A percentile compares a stretch with the other conserved stretches of the same genome.
Evolutionary conservation across 768 basidiomycete genomes (phyloP).

Genomic region (Botryobasidium botryosum): DNA sequence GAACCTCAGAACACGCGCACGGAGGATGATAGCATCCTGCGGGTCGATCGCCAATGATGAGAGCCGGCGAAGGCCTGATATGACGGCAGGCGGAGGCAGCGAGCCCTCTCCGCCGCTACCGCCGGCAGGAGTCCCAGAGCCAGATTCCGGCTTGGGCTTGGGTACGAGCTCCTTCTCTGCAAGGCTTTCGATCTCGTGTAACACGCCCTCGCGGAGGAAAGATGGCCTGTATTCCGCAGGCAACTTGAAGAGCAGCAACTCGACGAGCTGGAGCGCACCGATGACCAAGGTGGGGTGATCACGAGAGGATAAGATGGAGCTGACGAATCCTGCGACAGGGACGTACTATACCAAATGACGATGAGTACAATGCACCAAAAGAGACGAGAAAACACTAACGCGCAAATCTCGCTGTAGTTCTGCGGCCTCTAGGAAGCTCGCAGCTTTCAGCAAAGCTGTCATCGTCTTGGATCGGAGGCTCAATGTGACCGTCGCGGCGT

Average conservation of each 20-base stretch:
- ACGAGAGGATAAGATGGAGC: constrained; percentile 80
- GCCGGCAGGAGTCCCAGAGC: background rate
- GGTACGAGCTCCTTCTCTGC: constrained; percentile 39
- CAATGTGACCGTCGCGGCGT: constrained; percentile 87
- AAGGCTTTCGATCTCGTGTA: constrained; percentile 78
- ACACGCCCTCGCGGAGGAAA: constrained; percentile 88
- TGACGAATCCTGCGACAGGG: constrained; percentile 88
- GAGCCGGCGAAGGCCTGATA: constrained; percentile 52
- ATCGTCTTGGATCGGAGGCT: constrained; percentile 80
- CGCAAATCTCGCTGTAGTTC: constrained; percentile 60
- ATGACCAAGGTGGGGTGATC: constrained; percentile 80
- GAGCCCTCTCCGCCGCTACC: background rate
- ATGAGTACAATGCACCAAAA: background rate
- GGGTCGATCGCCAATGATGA: constrained; percentile 57
- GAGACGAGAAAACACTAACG: constrained; percentile 30
- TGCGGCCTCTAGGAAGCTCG: constrained; percentile 69
- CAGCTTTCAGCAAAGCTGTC: constrained; percentile 74
- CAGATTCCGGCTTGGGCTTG: constrained; percentile 8
- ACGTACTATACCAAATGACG: constrained; percentile 42
- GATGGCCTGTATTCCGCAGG: constrained; percentile 72
- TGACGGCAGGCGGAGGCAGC: constrained; percentile 23
- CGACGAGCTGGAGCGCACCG: constrained; percentile 83
- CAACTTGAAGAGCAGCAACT: constrained; percentile 71
- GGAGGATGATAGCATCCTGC: constrained; percentile 80
- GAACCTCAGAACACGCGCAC: constrained; percentile 80